These are phyloP conservation scores for Septoria linicola DNA, from an alignment of 2,329 filamentous ascomycete genomes.

Conservation along the genomic window DNA sequence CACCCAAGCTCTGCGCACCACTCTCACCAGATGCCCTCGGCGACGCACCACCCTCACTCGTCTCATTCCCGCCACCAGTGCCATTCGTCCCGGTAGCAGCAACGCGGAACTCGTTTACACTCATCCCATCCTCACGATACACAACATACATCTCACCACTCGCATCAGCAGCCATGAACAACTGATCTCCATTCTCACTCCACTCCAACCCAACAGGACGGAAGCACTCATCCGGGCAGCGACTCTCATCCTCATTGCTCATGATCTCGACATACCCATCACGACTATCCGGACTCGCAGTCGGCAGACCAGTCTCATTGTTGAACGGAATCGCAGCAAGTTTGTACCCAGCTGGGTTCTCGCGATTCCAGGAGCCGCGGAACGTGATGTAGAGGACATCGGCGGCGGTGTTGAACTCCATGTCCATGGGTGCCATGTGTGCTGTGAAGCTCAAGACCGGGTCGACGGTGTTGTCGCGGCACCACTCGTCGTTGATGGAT, in stretches of 20 bases:
- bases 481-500: conserved; percentile 41
- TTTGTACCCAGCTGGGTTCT: conserved; percentile 52
- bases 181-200: conserved; percentile 48
- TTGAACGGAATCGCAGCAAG: conserved; percentile 49
- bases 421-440: conserved; percentile 69
- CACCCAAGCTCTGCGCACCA: neutral
- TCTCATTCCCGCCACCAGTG: neutral
- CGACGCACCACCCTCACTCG: neutral
- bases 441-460: conserved; percentile 60
- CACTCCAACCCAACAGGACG: conserved; percentile 60
- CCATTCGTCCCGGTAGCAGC: neutral
- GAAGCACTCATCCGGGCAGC: conserved; percentile 60
- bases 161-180: conserved; percentile 64
- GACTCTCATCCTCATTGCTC: conserved; percentile 52
- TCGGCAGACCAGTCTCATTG: conserved; percentile 44
- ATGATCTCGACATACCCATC: conserved; percentile 53
- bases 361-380: conserved; percentile 65
- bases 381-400: conserved; percentile 66
- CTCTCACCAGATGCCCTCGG: neutral
- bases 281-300: conserved; percentile 47
- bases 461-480: conserved; percentile 33
- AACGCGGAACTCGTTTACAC: neutral
- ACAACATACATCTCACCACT: conserved; percentile 66
- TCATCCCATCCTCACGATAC: conserved; percentile 2
- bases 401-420: conserved; percentile 63